Percentiles rank a stretch among this genome's conserved stretches.
These are phyloP conservation scores for Mycena venus DNA, from an alignment of 768 basidiomycete genomes.

Conservation along the genomic window DNA sequence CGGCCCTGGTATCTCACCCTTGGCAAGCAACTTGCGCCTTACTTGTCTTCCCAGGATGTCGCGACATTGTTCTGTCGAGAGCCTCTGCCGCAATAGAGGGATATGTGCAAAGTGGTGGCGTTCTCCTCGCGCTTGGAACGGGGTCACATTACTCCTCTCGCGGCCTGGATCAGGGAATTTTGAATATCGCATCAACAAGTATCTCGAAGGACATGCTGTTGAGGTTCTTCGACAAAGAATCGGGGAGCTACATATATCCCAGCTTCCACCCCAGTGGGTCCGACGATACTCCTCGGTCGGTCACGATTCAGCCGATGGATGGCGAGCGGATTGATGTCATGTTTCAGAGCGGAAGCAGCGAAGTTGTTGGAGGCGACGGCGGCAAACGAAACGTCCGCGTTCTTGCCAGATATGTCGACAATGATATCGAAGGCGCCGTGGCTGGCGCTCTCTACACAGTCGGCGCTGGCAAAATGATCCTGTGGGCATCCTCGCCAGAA, in stretches of 20 bases:
- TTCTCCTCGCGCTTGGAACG: constrained; percentile 74
- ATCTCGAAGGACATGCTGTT: constrained; percentile 46
- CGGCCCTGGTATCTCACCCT: constrained; percentile 73
- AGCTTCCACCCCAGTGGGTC: constrained; percentile 35
- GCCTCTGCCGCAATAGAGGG: constrained; percentile 62
- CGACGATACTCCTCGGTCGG: constrained; percentile 23
- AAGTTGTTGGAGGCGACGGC: constrained; percentile 47
- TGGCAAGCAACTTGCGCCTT: constrained; percentile 85
- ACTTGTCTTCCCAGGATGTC: constrained; percentile 80
- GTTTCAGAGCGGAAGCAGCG: constrained; percentile 38
- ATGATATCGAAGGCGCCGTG: constrained; percentile 37
- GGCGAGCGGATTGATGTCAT: constrained; percentile 46
- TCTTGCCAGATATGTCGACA: constrained; percentile 47
- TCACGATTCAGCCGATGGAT: constrained; percentile 36
- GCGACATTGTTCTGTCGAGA: constrained; percentile 55
- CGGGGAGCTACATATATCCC: constrained; percentile 47
- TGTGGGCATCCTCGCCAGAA: constrained; percentile 75
- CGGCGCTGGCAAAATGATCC: constrained; percentile 62
- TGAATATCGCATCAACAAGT: constrained; percentile 48
- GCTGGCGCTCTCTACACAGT: constrained; percentile 51
- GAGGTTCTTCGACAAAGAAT: constrained; percentile 51
- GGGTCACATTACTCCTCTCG: constrained; percentile 61
- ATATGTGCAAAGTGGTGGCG: constrained; percentile 79
- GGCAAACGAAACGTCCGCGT: constrained; percentile 39
- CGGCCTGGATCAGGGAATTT: constrained; percentile 54